These are phyloP conservation scores for Phragmites australis DNA, from an alignment of 176 grass and related monocot genomes.

Conservation along the genomic window DNA sequence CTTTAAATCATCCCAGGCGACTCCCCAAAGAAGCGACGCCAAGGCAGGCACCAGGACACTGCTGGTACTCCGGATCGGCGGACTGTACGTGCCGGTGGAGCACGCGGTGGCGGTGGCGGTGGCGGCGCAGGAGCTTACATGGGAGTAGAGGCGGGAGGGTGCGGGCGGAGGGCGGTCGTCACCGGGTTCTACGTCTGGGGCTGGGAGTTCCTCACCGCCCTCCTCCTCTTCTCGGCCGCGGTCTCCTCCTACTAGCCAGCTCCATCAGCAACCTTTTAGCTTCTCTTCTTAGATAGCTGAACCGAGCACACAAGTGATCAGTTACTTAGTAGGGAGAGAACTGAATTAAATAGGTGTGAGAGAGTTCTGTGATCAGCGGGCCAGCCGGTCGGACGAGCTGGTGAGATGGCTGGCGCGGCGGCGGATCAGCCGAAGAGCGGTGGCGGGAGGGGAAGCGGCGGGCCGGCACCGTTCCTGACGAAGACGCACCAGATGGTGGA, in stretches of 20 bases:
- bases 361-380: not conserved
- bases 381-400: not conserved
- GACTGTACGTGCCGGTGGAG: not conserved
- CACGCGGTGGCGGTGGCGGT: not conserved
- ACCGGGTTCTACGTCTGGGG: conserved; percentile 93
- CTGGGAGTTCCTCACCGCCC: conserved; percentile 92
- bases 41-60: not conserved
- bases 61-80: not conserved
- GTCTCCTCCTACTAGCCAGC: conserved; percentile 14
- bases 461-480: conserved; percentile 79
- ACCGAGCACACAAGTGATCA: conserved; percentile 15
- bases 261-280: not conserved
- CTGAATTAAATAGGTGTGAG: not conserved
- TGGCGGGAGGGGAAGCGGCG: conserved; percentile 5
- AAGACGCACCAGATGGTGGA: conserved; percentile 94
- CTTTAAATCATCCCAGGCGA: conserved; percentile 27
- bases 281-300: not conserved
- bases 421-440: not conserved
- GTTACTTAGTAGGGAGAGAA: not conserved
- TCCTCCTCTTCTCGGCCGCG: conserved; percentile 74
- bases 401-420: not conserved
- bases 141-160: conserved; percentile 58
- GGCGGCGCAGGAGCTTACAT: conserved; percentile 42
- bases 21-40: not conserved
- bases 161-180: conserved; percentile 58